phyloP scores from a whole-genome alignment of 805 yeast genomes.

The Ogataea nitratoaversa region DNA sequence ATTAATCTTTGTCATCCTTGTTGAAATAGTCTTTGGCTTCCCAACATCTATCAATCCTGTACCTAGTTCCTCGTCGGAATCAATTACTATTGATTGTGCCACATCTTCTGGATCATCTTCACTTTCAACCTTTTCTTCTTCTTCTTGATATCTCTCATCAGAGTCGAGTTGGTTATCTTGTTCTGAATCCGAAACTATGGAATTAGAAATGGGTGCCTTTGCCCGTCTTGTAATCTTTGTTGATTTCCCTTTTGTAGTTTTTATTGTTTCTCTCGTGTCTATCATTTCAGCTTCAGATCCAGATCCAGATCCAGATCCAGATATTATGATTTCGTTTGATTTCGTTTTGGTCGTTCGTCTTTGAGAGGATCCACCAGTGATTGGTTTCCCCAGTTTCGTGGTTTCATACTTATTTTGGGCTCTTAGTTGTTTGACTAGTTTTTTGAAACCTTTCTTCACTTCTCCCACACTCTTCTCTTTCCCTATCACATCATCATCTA shows the following conservation, averaged over 20 bases:
- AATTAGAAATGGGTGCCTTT: too few species aligned
- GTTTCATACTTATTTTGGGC: slow-evolving; percentile 6
- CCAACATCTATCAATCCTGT: slow-evolving; percentile 10
- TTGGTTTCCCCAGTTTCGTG: neutral
- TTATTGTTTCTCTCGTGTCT: too few species aligned
- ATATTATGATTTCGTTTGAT: too few species aligned
- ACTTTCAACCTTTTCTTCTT: too few species aligned
- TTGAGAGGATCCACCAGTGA: neutral
- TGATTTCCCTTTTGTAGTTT: too few species aligned
- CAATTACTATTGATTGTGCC: neutral
- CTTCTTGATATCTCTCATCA: neutral
- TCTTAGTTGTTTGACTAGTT: slow-evolving; percentile 26
- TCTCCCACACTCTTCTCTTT: slow-evolving; percentile 15
- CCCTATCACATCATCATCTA: slow-evolving; percentile 4
- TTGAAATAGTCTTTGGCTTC: slow-evolving; percentile 5
- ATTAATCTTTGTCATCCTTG: neutral
- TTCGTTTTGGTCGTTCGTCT: too few species aligned
- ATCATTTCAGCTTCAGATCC: too few species aligned
- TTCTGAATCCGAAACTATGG: too few species aligned
- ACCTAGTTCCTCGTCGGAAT: neutral
- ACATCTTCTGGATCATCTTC: neutral
- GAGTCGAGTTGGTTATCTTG: too few species aligned
- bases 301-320: too few species aligned
- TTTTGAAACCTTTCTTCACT: slow-evolving; percentile 26
- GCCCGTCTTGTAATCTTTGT: too few species aligned